phyloP scores from a whole-genome alignment of 2,329 filamentous ascomycete species.

The Didymella lethalis region DNA sequence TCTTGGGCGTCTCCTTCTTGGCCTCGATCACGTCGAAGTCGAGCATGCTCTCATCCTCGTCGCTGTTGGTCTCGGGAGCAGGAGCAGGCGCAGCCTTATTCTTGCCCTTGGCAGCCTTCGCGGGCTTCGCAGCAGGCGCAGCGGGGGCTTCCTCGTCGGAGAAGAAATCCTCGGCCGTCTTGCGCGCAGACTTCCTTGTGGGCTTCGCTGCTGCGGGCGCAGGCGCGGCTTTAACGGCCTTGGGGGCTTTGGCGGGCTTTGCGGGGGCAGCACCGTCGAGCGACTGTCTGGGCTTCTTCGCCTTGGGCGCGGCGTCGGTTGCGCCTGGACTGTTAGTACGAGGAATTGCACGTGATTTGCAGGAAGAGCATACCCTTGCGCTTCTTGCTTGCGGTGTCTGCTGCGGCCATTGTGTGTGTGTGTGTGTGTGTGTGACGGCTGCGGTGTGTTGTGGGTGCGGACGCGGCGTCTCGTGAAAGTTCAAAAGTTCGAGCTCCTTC shows the following conservation, averaged over 20 bases:
- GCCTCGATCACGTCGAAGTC: slow-evolving; percentile 24
- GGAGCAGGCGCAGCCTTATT: slow-evolving; percentile 42
- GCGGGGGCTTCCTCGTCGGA: slow-evolving; percentile 35
- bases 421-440: slow-evolving; percentile 36
- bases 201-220: slow-evolving; percentile 31
- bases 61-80: slow-evolving; percentile 23
- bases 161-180: slow-evolving; percentile 49
- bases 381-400: slow-evolving; percentile 62
- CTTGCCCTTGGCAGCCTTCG: slow-evolving; percentile 51
- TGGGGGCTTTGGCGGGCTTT: slow-evolving; percentile 32
- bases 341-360: neutral
- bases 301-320: slow-evolving; percentile 44
- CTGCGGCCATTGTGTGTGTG: slow-evolving; percentile 60
- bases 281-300: slow-evolving; percentile 51
- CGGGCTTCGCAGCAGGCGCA: slow-evolving; percentile 28
- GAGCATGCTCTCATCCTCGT: slow-evolving; percentile 22
- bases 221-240: slow-evolving; percentile 33
- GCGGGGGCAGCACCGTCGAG: slow-evolving; percentile 35
- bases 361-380: slow-evolving; percentile 57
- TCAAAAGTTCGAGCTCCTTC: slow-evolving; percentile 45
- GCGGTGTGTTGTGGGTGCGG: slow-evolving; percentile 20
- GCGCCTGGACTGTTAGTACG: slow-evolving; percentile 41
- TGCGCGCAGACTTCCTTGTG: slow-evolving; percentile 42
- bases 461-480: slow-evolving; percentile 28
- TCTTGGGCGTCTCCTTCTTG: slow-evolving; percentile 28